These are phyloP conservation scores for Isabelozyma gotoi DNA, from an alignment of 805 yeast species.

Conservation along the genomic window DNA sequence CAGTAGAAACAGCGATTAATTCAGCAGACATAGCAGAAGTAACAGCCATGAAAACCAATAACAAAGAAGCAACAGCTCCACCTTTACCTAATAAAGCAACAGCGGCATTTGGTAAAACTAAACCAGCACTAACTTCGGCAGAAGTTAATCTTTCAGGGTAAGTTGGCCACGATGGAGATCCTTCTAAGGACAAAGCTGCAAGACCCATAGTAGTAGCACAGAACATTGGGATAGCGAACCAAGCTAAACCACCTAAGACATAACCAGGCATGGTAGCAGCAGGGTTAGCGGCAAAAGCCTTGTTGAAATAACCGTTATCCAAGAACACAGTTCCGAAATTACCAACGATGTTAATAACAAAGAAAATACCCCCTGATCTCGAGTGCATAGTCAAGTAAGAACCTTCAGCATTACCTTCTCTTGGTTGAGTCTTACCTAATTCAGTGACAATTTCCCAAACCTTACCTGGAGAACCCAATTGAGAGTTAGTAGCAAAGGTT, in stretches of 20 bases:
- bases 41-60: slow-evolving; percentile 86
- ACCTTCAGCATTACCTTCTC: slow-evolving; percentile 79
- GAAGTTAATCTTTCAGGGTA: slow-evolving; percentile 67
- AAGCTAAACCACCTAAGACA: slow-evolving; percentile 81
- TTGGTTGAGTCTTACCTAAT: slow-evolving; percentile 61
- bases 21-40: slow-evolving; percentile 93
- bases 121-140: slow-evolving; percentile 77
- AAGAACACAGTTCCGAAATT: slow-evolving; percentile 86
- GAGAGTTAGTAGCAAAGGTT: slow-evolving; percentile 32
- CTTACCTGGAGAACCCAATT: slow-evolving; percentile 44
- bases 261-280: slow-evolving; percentile 83
- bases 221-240: slow-evolving; percentile 89
- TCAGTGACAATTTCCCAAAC: slow-evolving; percentile 54
- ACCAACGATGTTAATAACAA: slow-evolving; percentile 83
- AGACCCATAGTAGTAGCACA: slow-evolving; percentile 84
- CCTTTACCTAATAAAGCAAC: slow-evolving; percentile 81
- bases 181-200: slow-evolving; percentile 75
- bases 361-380: slow-evolving; percentile 82
- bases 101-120: slow-evolving; percentile 77
- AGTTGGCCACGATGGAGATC: slow-evolving; percentile 72
- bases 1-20: slow-evolving; percentile 82
- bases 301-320: slow-evolving; percentile 87
- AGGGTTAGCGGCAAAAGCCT: slow-evolving; percentile 84
- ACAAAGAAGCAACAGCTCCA: slow-evolving; percentile 81
- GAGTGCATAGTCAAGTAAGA: slow-evolving; percentile 88